phyloP scores from a whole-genome alignment of 805 yeast species.

The Metahyphopichia silvanorum region DNA sequence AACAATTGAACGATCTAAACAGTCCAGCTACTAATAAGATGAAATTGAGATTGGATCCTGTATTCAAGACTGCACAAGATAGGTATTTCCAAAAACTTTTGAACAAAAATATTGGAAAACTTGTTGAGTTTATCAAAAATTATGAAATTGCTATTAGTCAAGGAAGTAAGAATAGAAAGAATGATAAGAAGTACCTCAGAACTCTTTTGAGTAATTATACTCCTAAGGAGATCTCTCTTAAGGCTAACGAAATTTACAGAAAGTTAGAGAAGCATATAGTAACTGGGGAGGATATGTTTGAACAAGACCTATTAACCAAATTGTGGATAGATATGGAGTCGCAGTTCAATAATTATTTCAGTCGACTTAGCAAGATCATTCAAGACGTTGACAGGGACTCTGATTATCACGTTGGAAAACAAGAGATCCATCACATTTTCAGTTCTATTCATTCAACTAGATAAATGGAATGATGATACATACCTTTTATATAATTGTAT shows the following conservation, averaged over 20 bases:
- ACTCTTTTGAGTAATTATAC: constrained; percentile 57
- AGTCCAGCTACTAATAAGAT: constrained; percentile 20
- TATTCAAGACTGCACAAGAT: constrained; percentile 25
- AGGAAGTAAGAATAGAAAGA: constrained; percentile 58
- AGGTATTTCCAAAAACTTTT: constrained; percentile 32
- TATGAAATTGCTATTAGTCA: constrained; percentile 50
- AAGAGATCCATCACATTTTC: constrained; percentile 57
- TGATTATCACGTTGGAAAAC: constrained; percentile 48
- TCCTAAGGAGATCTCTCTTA: constrained; percentile 51
- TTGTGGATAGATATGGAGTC: constrained; percentile 72
- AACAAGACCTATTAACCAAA: constrained; percentile 53
- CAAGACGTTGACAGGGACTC: constrained; percentile 51
- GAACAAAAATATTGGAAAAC: constrained; percentile 58
- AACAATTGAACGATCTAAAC: constrained; percentile 25
- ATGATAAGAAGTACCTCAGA: constrained; percentile 55
- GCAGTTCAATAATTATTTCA: constrained; percentile 53
- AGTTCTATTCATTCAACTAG: constrained; percentile 15
- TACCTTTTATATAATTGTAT: not conserved
- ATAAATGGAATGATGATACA: not conserved
- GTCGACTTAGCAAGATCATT: constrained; percentile 52
- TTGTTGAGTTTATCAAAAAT: constrained; percentile 62
- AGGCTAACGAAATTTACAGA: constrained; percentile 52
- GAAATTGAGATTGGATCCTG: constrained; percentile 18
- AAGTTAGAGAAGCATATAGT: constrained; percentile 57
- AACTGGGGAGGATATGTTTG: constrained; percentile 39